phyloP scores from a whole-genome alignment of 768 basidiomycete species.

The Xanthoconium stramineum region DNA sequence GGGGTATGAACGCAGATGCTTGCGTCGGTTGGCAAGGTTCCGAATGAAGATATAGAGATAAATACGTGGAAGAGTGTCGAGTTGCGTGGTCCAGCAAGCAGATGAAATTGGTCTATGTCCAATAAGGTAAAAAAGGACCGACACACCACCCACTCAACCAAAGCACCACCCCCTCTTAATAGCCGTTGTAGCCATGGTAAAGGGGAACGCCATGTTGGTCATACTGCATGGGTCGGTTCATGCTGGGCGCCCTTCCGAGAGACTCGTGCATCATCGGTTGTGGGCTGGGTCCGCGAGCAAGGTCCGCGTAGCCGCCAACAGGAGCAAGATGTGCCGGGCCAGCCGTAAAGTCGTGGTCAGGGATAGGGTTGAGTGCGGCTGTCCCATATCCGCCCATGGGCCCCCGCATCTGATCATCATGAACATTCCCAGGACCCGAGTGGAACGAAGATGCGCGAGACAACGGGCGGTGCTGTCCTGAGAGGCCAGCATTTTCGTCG shows the following conservation, averaged over 20 bases:
- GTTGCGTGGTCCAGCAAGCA: slow-evolving; percentile 35
- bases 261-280: slow-evolving; percentile 51
- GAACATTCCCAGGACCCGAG: slow-evolving; percentile 41
- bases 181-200: slow-evolving; percentile 44
- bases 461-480: slow-evolving; percentile 46
- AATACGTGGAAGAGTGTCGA: not conserved
- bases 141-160: not conserved
- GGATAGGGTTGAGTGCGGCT: slow-evolving; percentile 42
- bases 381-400: slow-evolving; percentile 30
- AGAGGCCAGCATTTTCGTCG: slow-evolving; percentile 42
- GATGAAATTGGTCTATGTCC: slow-evolving; percentile 4
- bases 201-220: slow-evolving; percentile 56
- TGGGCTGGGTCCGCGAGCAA: slow-evolving; percentile 71
- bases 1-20: slow-evolving; percentile 24
- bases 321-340: slow-evolving; percentile 55
- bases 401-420: slow-evolving; percentile 32
- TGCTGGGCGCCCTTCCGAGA: slow-evolving; percentile 35
- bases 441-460: slow-evolving; percentile 72
- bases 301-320: slow-evolving; percentile 79
- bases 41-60: not conserved
- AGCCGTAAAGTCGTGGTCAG: slow-evolving; percentile 77
- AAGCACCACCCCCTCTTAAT: slow-evolving; percentile 6
- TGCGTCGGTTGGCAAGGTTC: not conserved
- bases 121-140: not conserved
- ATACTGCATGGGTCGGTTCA: slow-evolving; percentile 48